Conservation (phyloP, 441 rosid species). For the Populus hybrid region DNA sequence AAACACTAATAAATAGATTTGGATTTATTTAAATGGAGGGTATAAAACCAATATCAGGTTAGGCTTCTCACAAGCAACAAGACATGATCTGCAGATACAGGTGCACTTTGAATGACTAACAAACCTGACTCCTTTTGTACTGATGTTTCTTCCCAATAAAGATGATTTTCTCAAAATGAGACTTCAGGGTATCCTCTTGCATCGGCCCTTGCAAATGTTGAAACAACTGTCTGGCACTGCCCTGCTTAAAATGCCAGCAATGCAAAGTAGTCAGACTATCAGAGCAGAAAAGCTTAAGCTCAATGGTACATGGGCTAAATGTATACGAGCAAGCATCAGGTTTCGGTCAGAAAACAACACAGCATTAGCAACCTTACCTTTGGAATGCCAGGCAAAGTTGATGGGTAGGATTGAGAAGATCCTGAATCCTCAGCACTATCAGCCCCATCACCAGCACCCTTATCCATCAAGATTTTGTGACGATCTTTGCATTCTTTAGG, state of each 20-base stretch:
- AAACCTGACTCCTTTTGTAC: slow-evolving; percentile 70
- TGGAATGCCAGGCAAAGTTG: slow-evolving; percentile 99
- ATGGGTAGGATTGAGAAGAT: slow-evolving; percentile 96
- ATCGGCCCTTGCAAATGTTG: slow-evolving; percentile 97
- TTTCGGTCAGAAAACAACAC: neutral
- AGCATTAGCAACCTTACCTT: slow-evolving; percentile 47
- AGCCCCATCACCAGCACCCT: slow-evolving; percentile 87
- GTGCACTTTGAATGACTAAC: slow-evolving; percentile 11
- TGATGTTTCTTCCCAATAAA: slow-evolving; percentile 75
- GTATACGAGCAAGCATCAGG: slow-evolving; percentile 12
- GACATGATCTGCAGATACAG: neutral
- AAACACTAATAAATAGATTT: neutral
- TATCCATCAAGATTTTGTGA: slow-evolving; percentile 89
- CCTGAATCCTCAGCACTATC: slow-evolving; percentile 99
- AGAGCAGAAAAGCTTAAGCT: slow-evolving; percentile 24
- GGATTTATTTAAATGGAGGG: neutral
- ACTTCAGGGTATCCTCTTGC: slow-evolving; percentile 93
- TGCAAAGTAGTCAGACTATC: slow-evolving; percentile 13
- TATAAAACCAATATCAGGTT: neutral
- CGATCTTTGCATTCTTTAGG: slow-evolving; percentile 98
- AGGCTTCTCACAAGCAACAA: neutral
- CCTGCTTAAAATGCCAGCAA: slow-evolving; percentile 54
- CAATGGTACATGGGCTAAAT: slow-evolving; percentile 12
- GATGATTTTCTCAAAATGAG: slow-evolving; percentile 95
- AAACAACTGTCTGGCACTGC: slow-evolving; percentile 98